phyloP scores from a whole-genome alignment of 352 stramenopile genomes.

The Phytophthora pluvialis region DNA sequence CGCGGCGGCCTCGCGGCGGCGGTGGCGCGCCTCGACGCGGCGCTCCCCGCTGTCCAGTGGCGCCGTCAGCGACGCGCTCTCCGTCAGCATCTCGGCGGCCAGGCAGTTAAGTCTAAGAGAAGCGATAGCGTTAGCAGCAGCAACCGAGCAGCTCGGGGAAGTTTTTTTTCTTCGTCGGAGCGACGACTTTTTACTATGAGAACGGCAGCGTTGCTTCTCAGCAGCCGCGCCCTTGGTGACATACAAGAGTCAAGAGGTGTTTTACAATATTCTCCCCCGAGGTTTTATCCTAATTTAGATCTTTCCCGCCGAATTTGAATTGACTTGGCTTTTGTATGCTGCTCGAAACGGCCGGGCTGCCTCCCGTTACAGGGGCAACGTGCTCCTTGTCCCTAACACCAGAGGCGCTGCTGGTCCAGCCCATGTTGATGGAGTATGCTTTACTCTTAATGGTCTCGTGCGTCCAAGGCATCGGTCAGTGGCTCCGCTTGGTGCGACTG shows the following conservation, averaged over 20 bases:
- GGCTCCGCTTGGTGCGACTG: conserved; percentile 1
- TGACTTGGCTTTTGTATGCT: conserved; percentile 7
- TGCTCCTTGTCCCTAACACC: too few species aligned
- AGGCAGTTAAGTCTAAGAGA: neutral
- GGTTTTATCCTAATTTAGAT: conserved; percentile 25
- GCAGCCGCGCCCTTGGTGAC: neutral
- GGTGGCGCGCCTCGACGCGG: conserved; percentile 32
- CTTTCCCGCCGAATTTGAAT: conserved; percentile 16
- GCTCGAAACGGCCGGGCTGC: neutral
- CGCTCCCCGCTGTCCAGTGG: conserved; percentile 32
- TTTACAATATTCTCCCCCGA: neutral
- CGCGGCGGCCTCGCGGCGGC: conserved; percentile 46
- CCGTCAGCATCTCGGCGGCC: conserved; percentile 34
- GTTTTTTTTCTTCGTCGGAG: conserved; percentile 2
- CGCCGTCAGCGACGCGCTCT: conserved; percentile 28
- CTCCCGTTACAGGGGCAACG: too few species aligned
- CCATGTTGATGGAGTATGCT: neutral
- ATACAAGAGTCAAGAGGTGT: conserved; percentile 19
- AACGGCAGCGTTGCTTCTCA: neutral
- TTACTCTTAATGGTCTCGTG: too few species aligned
- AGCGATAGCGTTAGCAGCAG: neutral
- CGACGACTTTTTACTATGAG: neutral
- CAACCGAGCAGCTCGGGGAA: too few species aligned
- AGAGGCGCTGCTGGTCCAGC: neutral
- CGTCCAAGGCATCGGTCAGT: neutral